Base-by-base conservation (phyloP, 345 rosid species). In the Ceriops decandra region DNA sequence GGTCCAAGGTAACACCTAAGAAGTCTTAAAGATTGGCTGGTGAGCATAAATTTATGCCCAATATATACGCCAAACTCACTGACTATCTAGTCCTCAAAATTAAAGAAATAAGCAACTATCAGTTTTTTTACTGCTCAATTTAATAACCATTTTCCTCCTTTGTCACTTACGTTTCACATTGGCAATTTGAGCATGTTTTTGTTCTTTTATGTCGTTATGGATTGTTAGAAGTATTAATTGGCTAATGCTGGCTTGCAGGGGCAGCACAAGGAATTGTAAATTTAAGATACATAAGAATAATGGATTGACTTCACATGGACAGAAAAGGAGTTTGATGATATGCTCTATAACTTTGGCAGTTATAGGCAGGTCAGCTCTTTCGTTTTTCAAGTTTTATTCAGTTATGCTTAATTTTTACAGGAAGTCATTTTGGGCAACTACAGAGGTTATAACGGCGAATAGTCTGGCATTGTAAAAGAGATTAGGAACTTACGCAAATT, bases 271-370 rank as follows among this genome's bases (percentile, higher is more conserved):
- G 93, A 8, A 54, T 71, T 70, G 79, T 90, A 70, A 82, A 73
- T 28, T 28, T 36, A 31, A 67, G 82, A 71, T 97, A 93, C 80
- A 27, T 87, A 67, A 68, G 31, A 27, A 86, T 78, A 68, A 76
- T 86, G 51, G 91, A 91, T 87, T 71, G 93, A 93, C 81, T 93
- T 93, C 77, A 72, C 64, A 1, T 87, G 96, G 98, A 76, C 87
- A 33, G 81, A 87, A 60, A 76, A 67, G 67, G 96, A 93, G 75
- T 76, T 87, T 68, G 74, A 76, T 52, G 85, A 83, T 82, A 90
- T 93, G 98, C 81, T 93, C 70, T 77, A 64, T 70, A 86, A 73
- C 83, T 93, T 90, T 77, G 97, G 90, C 69, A 49, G 73, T 5
- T 80, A 85, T 78, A 85, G 86, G 66, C 89, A 86, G 96, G 92